Evolutionary conservation across 768 basidiomycete genomes (phyloP), one percentile per base, ranked within the genome.

Genomic region (Sporobolomyces phaffii): DNA sequence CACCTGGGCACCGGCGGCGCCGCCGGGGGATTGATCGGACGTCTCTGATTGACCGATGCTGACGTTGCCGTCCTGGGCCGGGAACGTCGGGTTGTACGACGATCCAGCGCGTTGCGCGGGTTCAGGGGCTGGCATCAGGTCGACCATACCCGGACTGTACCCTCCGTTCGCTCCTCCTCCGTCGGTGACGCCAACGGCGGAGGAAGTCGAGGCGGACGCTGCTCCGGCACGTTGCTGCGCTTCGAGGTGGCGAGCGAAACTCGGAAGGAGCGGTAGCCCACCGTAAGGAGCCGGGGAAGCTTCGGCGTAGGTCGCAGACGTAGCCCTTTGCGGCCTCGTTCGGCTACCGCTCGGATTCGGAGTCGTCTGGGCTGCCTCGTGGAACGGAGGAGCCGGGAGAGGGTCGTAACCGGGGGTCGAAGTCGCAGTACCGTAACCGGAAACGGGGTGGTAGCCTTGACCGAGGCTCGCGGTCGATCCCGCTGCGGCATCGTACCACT

Each of bases 71-170:
- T 33, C 31, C 15, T 28, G 15, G 28, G 10, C 33, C 17, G 3
- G 20, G 53, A 28, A 38, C 8, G 33, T 1, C 24, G 20, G 22
- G 44, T n/a, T 15, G 31, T 43, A 2, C 52, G 65, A 40, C 38
- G 43, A 53, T 54, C 11, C 51, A 20, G 13, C 17, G 54, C 45
- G 33, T 43, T 44, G 24, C 6, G 67, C 50, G 20, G 43, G 34
- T 20, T 48, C 62, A 31, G 54, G 62, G n/a, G 66, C 29, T 57
- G 34, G 66, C 41, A 62, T 43, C 40, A 64, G 61, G 31, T 48
- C 51, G 52, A 61, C 28, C 36, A 64, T 5, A 26, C 31, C 24
- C 43, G 36, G 52, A 60, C 34, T 18, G 28, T 56, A 43, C 11
- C 24, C 34, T 17, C 26, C 48, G 5, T 33, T 7, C 24, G 14